Evolutionary conservation across 495 filamentous ascomycete genomes (phyloP).

Genomic region (Xylaria curta): DNA sequence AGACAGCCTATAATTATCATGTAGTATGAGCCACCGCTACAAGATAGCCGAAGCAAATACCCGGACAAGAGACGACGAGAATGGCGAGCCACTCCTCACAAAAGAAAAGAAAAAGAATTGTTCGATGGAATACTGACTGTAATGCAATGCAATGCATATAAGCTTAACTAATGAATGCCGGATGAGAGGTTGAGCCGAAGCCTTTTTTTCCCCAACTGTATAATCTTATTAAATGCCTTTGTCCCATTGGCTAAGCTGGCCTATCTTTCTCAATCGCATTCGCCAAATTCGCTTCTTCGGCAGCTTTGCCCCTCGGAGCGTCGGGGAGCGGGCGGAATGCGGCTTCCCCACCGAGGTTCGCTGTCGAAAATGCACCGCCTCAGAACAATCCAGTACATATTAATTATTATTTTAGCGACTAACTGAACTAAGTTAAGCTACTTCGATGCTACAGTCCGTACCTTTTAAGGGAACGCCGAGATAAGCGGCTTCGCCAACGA

Average conservation of each 20-base stretch:
- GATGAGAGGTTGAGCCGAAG: not conserved
- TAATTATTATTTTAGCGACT: no score
- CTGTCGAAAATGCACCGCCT: not conserved
- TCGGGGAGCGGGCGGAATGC: slow-evolving; percentile 6
- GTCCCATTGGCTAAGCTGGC: slow-evolving; percentile 7
- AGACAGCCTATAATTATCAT: not conserved
- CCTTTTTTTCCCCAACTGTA: not conserved
- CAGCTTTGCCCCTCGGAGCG: slow-evolving; percentile 14
- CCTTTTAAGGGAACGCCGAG: no score
- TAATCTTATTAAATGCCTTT: slow-evolving; percentile 6
- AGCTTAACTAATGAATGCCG: not conserved
- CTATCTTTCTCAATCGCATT: not conserved
- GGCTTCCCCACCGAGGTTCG: slow-evolving; percentile 24
- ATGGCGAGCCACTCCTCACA: not conserved
- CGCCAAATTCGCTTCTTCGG: slow-evolving; percentile 10
- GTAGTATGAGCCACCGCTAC: not conserved
- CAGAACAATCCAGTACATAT: not conserved
- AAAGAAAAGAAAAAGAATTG: not conserved
- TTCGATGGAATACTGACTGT: not conserved
- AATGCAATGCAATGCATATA: not conserved
- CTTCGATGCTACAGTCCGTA: no score
- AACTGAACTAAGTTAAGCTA: no score
- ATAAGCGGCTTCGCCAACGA: no score
- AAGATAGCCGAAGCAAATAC: not conserved
- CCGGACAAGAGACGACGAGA: not conserved